Conservation (phyloP, 495 filamentous ascomycete genomes). For the Hyaloscypha bicolor region DNA sequence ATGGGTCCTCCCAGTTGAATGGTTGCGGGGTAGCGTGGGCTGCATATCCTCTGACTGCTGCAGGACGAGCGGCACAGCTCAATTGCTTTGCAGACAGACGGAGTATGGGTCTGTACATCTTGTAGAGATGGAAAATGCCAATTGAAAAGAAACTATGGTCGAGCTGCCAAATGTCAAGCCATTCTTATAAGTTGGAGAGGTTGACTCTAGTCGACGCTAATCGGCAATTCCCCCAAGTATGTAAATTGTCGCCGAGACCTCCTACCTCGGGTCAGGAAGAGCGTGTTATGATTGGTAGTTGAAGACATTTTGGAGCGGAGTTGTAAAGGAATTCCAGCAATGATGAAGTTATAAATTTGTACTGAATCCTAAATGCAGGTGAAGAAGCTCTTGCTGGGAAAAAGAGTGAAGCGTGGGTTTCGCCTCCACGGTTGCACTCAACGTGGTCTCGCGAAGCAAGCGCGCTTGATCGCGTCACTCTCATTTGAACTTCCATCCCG, state of each 20-base stretch:
- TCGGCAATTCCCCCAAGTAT: constrained; percentile 11
- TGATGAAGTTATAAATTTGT: background rate
- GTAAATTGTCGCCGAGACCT: constrained; percentile 14
- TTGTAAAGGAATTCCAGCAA: background rate
- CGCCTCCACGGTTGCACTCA: constrained; percentile 3
- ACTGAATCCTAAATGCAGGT: background rate
- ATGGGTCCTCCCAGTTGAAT: constrained; percentile 94
- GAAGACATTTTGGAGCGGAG: background rate
- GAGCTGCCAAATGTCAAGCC: constrained; percentile 2
- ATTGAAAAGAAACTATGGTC: background rate
- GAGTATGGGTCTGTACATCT: constrained; percentile 44
- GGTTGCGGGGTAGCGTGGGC: constrained; percentile 43
- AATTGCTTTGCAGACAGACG: constrained; percentile 40
- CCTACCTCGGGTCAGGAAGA: background rate
- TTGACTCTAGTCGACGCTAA: constrained; percentile 8
- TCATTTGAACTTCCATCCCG: background rate
- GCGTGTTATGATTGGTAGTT: background rate
- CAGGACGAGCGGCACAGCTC: constrained; percentile 28
- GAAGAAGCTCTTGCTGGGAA: background rate
- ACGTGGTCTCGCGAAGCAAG: constrained; percentile 18
- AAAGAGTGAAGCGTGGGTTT: background rate
- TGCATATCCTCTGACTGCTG: constrained; percentile 39
- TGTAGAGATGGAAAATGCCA: constrained; percentile 14
- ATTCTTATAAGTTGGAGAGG: background rate
- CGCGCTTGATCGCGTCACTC: constrained; percentile 27